Evolutionary conservation across 257 asterid genomes (phyloP).

Genomic region (Scutellaria barbata): DNA sequence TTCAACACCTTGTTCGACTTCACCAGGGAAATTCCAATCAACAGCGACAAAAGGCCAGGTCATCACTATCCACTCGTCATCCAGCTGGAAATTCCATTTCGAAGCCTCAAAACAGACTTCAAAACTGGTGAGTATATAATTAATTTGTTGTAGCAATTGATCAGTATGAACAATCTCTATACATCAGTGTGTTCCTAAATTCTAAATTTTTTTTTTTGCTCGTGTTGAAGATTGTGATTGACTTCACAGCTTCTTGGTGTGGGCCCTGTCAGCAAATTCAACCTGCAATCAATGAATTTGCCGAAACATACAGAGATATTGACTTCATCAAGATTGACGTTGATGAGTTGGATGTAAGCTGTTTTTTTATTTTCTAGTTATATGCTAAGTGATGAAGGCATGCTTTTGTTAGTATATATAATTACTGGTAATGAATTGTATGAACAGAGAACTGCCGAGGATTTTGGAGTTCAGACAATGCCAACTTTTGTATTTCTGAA

Average conservation of each 20-base stretch:
- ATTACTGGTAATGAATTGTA: background rate
- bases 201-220: background rate
- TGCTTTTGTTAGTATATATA: background rate
- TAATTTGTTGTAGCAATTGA: background rate
- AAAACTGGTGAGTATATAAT: conserved; percentile 52
- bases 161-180: background rate
- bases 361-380: background rate
- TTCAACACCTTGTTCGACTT: conserved; percentile 37
- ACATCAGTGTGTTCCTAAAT: conserved; percentile 5
- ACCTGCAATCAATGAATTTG: conserved; percentile 59
- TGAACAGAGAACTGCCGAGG: conserved; percentile 67
- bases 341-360: conserved; percentile 62
- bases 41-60: conserved; percentile 42
- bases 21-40: conserved; percentile 14
- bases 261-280: conserved; percentile 69
- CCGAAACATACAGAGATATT: conserved; percentile 54
- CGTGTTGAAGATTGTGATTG: conserved; percentile 59
- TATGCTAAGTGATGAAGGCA: background rate
- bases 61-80: conserved; percentile 51
- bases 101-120: conserved; percentile 56
- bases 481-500: conserved; percentile 73
- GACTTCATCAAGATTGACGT: conserved; percentile 82
- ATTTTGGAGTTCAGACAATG: conserved; percentile 65
- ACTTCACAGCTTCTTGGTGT: conserved; percentile 85
- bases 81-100: conserved; percentile 58